These are phyloP conservation scores for Colletotrichum caudatum DNA, from an alignment of 2,329 filamentous ascomycete genomes.

Conservation along the genomic window DNA sequence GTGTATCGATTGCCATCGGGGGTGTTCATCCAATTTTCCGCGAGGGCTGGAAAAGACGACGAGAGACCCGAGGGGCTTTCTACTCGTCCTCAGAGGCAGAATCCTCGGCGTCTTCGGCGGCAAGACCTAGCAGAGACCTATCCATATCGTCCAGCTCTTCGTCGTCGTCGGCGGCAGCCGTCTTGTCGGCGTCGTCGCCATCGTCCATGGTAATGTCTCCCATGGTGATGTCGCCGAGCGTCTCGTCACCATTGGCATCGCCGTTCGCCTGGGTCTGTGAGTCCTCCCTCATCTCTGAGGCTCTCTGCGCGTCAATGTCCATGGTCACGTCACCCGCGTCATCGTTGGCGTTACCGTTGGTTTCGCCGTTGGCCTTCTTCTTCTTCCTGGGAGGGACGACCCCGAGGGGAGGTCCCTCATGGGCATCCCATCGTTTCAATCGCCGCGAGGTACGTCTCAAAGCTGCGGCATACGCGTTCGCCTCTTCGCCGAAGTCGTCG, in stretches of 20 bases:
- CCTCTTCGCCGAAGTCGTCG: conserved; percentile 83
- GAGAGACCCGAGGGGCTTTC: background rate
- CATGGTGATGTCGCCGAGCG: conserved; percentile 52
- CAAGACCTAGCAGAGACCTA: conserved; percentile 38
- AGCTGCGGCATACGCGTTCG: conserved; percentile 73
- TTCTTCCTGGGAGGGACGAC: conserved; percentile 62
- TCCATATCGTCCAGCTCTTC: conserved; percentile 56
- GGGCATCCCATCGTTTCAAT: conserved; percentile 76
- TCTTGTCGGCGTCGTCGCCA: conserved; percentile 54
- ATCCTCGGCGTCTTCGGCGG: conserved; percentile 36
- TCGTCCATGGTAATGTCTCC: conserved; percentile 62
- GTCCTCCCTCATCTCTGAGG: conserved; percentile 38
- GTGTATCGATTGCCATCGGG: background rate
- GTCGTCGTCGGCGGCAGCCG: conserved; percentile 47
- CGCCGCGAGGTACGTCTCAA: conserved; percentile 73
- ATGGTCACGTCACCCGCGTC: conserved; percentile 44
- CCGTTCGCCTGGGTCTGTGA: conserved; percentile 47
- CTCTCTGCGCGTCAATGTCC: conserved; percentile 50
- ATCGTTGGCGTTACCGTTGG: conserved; percentile 28
- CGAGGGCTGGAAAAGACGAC: background rate
- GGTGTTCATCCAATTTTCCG: background rate
- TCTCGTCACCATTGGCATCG: conserved; percentile 53
- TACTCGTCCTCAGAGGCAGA: conserved; percentile 31
- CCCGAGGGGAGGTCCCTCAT: conserved; percentile 57
- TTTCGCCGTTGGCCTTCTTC: conserved; percentile 44